A percentile compares a stretch with the other conserved stretches of the same genome.
These are phyloP conservation scores for Alternaria ethzedia DNA, from an alignment of 2,329 filamentous ascomycete species.

Conservation along the genomic window DNA sequence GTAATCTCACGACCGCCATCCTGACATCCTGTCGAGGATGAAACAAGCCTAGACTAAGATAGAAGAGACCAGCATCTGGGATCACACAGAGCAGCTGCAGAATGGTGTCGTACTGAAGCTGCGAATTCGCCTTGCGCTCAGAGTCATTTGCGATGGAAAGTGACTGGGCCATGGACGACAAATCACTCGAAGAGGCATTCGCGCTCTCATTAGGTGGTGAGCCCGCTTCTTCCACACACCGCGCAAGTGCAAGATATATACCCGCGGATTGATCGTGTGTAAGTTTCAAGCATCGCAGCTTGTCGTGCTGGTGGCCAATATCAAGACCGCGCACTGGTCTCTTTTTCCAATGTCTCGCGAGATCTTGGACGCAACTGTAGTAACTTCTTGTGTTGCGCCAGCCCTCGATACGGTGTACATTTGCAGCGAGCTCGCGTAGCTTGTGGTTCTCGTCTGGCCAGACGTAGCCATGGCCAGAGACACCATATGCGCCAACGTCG, in stretches of 20 bases:
- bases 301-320: slow-evolving; percentile 90
- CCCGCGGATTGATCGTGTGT: slow-evolving; percentile 77
- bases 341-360: slow-evolving; percentile 46
- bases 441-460: slow-evolving; percentile 86
- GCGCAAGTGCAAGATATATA: slow-evolving; percentile 81
- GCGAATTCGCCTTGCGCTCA: slow-evolving; percentile 27
- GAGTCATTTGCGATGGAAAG: slow-evolving; percentile 35
- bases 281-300: slow-evolving; percentile 81
- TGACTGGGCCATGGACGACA: slow-evolving; percentile 25
- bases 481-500: slow-evolving; percentile 55
- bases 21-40: slow-evolving; percentile 85
- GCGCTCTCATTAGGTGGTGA: slow-evolving; percentile 12
- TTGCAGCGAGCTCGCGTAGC: slow-evolving; percentile 85
- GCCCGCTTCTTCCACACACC: slow-evolving; percentile 66
- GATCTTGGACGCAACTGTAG: slow-evolving; percentile 83
- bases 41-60: slow-evolving; percentile 87
- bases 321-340: slow-evolving; percentile 80
- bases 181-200: slow-evolving; percentile 26
- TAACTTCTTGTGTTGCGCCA: slow-evolving; percentile 97
- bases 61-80: slow-evolving; percentile 88
- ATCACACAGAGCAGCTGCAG: slow-evolving; percentile 76
- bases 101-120: slow-evolving; percentile 49
- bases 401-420: slow-evolving; percentile 91
- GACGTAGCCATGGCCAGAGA: slow-evolving; percentile 89
- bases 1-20: slow-evolving; percentile 74